A percentile compares a stretch with the other conserved stretches of the same genome.
These are phyloP conservation scores for Perkinsus olseni DNA, from an alignment of 169 alveolate genomes.

Conservation along the genomic window DNA sequence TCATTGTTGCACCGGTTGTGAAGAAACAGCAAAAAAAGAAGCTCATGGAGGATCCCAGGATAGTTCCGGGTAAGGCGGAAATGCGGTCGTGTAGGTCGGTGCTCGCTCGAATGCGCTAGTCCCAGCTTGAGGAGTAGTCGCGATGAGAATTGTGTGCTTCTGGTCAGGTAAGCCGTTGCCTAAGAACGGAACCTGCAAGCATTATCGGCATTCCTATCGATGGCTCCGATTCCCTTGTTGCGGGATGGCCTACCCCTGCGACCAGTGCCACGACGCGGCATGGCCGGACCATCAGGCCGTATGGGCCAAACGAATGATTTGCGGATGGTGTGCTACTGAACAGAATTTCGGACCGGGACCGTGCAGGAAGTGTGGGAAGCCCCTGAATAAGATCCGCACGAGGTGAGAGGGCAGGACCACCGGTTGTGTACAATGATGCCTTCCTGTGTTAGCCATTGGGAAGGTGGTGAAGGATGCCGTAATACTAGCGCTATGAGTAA, in stretches of 20 bases:
- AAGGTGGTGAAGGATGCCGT: constrained; percentile 62
- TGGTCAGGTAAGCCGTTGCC: constrained; percentile 66
- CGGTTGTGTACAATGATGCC: constrained; percentile 10
- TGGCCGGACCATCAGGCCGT: constrained; percentile 59
- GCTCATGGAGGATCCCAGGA: constrained; percentile 15
- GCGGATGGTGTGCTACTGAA: constrained; percentile 71
- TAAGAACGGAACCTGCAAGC: constrained; percentile 66
- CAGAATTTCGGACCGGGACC: constrained; percentile 49
- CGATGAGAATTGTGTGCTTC: too few relatives aligned
- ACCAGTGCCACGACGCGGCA: constrained; percentile 65
- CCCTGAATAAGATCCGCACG: constrained; percentile 13
- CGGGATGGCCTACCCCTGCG: constrained; percentile 73
- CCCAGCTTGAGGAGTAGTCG: too few relatives aligned
- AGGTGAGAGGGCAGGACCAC: constrained; percentile 23
- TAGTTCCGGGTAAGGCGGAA: neutral
- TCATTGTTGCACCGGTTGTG: neutral
- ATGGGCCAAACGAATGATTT: constrained; percentile 65
- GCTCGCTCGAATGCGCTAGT: too few relatives aligned
- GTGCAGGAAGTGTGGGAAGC: constrained; percentile 37
- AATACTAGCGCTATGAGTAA: constrained; percentile 47
- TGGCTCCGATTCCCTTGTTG: constrained; percentile 81
- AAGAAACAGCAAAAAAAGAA: constrained; percentile 3
- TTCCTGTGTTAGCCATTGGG: neutral
- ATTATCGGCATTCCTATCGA: constrained; percentile 68
- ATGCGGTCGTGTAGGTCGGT: neutral